Conservation (phyloP, 257 asterid genomes). For the Solanum gandarillasii region DNA sequence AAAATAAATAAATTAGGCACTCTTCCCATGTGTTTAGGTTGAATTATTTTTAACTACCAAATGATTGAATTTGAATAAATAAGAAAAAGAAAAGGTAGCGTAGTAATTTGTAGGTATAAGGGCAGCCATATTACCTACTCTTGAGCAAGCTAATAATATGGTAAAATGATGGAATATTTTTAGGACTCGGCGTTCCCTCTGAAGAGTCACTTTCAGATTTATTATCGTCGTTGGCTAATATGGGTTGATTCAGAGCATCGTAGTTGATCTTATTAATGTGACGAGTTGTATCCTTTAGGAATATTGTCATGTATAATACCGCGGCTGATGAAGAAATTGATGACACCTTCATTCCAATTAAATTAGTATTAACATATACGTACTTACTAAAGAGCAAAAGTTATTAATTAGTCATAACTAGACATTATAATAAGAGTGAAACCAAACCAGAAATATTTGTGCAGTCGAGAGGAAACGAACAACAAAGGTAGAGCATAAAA, state of each 20-base stretch:
- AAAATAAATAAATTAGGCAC: neutral
- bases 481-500: conserved; percentile 33
- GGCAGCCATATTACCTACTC: conserved; percentile 23
- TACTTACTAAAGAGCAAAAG: too few species aligned
- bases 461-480: conserved; percentile 44
- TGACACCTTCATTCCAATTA: conserved; percentile 22
- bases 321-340: conserved; percentile 28
- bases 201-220: conserved; percentile 11
- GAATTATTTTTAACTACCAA: neutral
- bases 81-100: neutral
- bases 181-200: neutral
- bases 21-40: neutral
- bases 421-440: neutral
- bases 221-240: neutral
- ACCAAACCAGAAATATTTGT: conserved; percentile 32
- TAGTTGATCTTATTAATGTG: neutral
- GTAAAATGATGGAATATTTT: conserved; percentile 20
- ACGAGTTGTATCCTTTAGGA: conserved; percentile 22
- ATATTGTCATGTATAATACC: conserved; percentile 40
- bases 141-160: conserved; percentile 33
- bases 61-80: neutral
- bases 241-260: neutral
- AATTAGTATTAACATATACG: neutral
- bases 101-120: neutral
- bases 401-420: too few species aligned